A percentile compares a stretch with the other conserved stretches of the same genome.
Conservation (phyloP, 2,329 filamentous ascomycete species). For the Paecilomyces variotii region DNA sequence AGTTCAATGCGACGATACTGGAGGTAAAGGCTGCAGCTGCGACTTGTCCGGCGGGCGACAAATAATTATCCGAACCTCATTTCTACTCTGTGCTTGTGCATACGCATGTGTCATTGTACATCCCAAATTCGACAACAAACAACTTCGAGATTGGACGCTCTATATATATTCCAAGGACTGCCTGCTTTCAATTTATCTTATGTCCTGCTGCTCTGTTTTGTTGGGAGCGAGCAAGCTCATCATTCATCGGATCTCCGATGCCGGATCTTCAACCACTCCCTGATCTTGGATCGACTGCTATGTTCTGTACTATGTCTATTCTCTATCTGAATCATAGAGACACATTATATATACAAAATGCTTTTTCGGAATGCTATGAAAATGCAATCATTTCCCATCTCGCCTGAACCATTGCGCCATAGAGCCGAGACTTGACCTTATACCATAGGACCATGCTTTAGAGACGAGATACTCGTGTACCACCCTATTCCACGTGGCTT, state of each 20-base stretch:
- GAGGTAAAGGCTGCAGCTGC: not conserved
- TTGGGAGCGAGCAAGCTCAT: not conserved
- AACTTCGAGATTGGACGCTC: not conserved
- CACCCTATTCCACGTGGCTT: not conserved
- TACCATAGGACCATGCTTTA: not conserved
- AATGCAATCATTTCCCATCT: not conserved
- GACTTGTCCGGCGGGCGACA: slow-evolving; percentile 2
- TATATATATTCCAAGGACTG: not conserved
- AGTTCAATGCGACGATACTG: not conserved
- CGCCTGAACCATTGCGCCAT: not conserved
- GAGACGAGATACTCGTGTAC: not conserved
- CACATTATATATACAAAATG: not conserved
- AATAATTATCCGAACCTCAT: slow-evolving; percentile 9
- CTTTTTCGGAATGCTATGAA: not conserved
- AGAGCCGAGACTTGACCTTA: not conserved
- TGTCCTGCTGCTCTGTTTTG: not conserved
- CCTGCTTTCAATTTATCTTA: not conserved
- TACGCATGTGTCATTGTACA: not conserved
- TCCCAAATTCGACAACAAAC: not conserved
- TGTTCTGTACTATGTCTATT: not conserved
- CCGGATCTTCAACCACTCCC: not conserved
- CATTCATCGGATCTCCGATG: not conserved
- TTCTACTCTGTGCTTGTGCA: not conserved
- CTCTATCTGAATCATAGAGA: not conserved
- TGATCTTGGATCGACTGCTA: not conserved